phyloP scores from a whole-genome alignment of 1,139 yeast species.

The Candida sanyaensis region DNA sequence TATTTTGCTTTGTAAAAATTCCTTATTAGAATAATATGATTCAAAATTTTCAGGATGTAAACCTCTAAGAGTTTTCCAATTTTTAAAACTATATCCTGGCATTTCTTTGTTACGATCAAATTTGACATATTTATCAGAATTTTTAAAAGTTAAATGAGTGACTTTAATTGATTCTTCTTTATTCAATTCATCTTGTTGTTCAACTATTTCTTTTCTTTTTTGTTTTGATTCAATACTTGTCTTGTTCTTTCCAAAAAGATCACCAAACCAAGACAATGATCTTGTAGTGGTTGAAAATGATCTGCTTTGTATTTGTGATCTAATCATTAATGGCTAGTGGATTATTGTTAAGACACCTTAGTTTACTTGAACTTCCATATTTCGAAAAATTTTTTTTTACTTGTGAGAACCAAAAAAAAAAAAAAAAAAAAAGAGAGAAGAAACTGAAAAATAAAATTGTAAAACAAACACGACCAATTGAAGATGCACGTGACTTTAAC shows the following conservation, averaged over 20 bases:
- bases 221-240: constrained; percentile 11
- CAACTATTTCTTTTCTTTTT: constrained; percentile 31
- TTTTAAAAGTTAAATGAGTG: constrained; percentile 36
- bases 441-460: not conserved
- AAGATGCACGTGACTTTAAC: not conserved
- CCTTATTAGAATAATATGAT: constrained; percentile 24
- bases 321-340: constrained; percentile 1
- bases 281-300: constrained; percentile 10
- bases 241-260: constrained; percentile 14
- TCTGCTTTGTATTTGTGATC: constrained; percentile 9
- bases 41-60: constrained; percentile 32
- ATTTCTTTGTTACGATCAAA: constrained; percentile 32
- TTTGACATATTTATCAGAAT: constrained; percentile 33
- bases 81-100: constrained; percentile 34
- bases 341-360: not conserved
- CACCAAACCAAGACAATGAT: constrained; percentile 14
- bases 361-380: not conserved
- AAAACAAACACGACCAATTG: not conserved
- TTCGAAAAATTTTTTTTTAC: not conserved
- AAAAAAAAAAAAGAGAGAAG: too few relatives aligned
- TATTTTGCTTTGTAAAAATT: constrained; percentile 26
- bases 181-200: constrained; percentile 43
- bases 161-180: constrained; percentile 35
- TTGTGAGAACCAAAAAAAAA: not conserved
- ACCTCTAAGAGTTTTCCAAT: constrained; percentile 34